These are phyloP conservation scores for Globisporangium canariense DNA, from an alignment of 352 stramenopile genomes.

Conservation along the genomic window DNA sequence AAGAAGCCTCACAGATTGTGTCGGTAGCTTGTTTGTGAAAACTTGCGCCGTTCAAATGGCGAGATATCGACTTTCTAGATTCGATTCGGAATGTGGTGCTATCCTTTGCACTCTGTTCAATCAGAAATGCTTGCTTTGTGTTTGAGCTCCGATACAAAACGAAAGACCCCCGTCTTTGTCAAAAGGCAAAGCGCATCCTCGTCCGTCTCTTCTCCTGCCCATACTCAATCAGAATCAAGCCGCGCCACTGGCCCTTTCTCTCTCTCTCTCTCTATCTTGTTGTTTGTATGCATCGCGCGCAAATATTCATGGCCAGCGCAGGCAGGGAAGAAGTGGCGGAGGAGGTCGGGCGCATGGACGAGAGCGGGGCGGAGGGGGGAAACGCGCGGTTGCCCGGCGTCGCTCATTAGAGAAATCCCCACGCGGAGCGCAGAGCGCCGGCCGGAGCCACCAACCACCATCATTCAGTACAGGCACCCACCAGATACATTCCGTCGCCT, in stretches of 20 bases:
- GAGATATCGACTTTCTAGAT: too few species aligned
- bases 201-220: constrained; percentile 7
- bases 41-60: too few species aligned
- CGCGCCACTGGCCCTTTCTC: not conserved
- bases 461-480: not conserved
- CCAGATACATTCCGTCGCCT: not conserved
- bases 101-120: too few species aligned
- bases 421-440: constrained; percentile 7
- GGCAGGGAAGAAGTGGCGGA: constrained; percentile 1
- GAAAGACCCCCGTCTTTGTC: constrained; percentile 4
- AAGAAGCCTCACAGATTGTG: too few species aligned
- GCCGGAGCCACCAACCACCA: not conserved
- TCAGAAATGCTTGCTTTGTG: too few species aligned
- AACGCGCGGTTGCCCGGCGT: not conserved
- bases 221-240: constrained; percentile 10
- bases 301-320: constrained; percentile 2
- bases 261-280: constrained; percentile 6
- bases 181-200: not conserved
- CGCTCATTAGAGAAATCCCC: constrained; percentile 15
- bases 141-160: not conserved
- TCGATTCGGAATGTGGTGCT: too few species aligned
- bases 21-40: too few species aligned
- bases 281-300: constrained; percentile 4
- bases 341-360: not conserved
- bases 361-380: not conserved